Percentiles rank a stretch among this genome's conserved stretches.
Conservation (phyloP, 371 early-diverging fungal species). For the Zychaea mexicana region DNA sequence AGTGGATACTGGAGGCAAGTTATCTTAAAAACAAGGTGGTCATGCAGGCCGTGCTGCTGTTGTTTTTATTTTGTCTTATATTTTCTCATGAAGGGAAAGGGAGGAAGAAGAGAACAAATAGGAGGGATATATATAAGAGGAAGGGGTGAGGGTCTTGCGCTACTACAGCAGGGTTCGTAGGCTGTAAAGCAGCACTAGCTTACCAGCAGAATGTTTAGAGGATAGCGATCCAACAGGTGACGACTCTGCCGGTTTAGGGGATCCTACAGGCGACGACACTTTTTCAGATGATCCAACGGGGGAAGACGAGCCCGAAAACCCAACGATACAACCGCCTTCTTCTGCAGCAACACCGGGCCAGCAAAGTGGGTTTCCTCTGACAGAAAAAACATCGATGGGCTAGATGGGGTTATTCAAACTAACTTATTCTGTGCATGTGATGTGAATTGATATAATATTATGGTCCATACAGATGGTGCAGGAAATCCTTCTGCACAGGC, state of each 20-base stretch:
- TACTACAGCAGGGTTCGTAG: not conserved
- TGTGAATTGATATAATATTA: no score
- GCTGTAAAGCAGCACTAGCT: not conserved
- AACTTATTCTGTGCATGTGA: no score
- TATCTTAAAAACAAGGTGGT: no score
- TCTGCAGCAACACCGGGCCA: not conserved
- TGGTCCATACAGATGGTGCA: no score
- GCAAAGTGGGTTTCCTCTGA: no score
- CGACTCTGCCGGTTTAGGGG: constrained; percentile 3
- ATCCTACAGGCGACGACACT: constrained; percentile 10
- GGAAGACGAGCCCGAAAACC: not conserved
- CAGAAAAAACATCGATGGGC: no score
- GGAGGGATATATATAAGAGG: not conserved
- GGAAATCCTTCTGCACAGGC: no score
- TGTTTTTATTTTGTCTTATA: no score
- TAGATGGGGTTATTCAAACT: no score
- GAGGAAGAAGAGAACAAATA: not conserved
- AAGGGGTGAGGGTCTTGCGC: not conserved
- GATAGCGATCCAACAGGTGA: constrained; percentile 1
- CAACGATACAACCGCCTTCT: not conserved
- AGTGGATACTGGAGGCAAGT: not conserved
- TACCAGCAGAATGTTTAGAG: not conserved
- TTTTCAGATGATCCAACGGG: constrained; percentile 6
- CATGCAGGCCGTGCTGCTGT: no score
- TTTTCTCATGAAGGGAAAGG: not conserved